These are phyloP conservation scores for Neurospora sp. DNA, from an alignment of 495 filamentous ascomycete genomes.

Conservation along the genomic window DNA sequence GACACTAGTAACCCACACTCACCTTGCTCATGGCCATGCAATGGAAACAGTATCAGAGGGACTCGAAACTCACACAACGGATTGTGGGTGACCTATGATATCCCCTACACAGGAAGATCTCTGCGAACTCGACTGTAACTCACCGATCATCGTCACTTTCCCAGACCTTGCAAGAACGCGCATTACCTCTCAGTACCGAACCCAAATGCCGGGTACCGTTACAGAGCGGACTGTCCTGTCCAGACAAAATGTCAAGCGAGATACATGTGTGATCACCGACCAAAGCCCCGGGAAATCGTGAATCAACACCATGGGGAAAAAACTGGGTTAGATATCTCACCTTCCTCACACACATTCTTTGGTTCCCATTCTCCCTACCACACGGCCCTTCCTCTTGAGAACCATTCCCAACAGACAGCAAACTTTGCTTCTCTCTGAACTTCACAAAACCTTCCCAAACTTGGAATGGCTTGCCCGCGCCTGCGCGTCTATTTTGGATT, in stretches of 20 bases:
- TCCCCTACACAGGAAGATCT: not conserved
- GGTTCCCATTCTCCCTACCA: not conserved
- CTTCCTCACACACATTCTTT: not conserved
- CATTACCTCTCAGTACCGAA: not conserved
- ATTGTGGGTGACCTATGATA: not conserved
- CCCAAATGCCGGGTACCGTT: not conserved
- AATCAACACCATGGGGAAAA: not conserved
- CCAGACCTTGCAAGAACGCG: not conserved
- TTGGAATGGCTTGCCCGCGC: not conserved
- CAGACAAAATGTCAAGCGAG: not conserved
- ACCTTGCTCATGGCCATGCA: not conserved
- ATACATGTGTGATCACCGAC: not conserved
- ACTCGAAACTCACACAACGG: not conserved
- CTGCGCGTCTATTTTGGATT: not conserved
- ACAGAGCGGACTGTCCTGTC: not conserved
- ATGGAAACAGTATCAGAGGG: not conserved
- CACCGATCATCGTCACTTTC: not conserved
- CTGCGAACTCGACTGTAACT: not conserved
- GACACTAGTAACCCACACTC: not conserved
- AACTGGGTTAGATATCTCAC: not conserved
- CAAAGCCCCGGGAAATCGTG: not conserved
- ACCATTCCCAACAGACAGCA: not conserved
- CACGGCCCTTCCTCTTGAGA: not conserved
- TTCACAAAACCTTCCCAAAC: not conserved
- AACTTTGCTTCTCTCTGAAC: not conserved